These are phyloP conservation scores for Aspergillus texensis DNA, from an alignment of 2,329 filamentous ascomycete genomes.

Conservation along the genomic window DNA sequence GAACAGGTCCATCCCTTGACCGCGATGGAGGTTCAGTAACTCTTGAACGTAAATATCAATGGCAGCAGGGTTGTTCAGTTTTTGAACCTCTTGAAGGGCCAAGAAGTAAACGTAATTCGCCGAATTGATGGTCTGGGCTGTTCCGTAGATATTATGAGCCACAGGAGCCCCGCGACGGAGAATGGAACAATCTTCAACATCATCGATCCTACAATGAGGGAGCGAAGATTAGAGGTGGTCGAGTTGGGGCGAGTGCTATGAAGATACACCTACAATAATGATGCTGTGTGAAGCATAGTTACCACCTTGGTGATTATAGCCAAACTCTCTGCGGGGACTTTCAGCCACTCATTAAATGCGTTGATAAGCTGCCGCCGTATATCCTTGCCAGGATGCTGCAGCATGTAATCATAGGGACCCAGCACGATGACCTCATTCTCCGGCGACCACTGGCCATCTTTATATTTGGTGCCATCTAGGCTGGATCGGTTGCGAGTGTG, in stretches of 20 bases:
- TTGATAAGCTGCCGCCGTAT: slow-evolving; percentile 48
- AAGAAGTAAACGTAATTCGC: slow-evolving; percentile 54
- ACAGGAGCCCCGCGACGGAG: slow-evolving; percentile 52
- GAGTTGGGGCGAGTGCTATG: background rate
- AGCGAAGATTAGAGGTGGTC: background rate
- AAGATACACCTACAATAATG: slow-evolving; percentile 40
- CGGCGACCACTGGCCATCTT: slow-evolving; percentile 39
- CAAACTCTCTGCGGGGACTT: slow-evolving; percentile 45
- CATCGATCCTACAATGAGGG: slow-evolving; percentile 44
- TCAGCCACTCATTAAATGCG: slow-evolving; percentile 49
- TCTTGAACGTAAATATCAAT: slow-evolving; percentile 50
- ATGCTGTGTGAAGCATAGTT: slow-evolving; percentile 50
- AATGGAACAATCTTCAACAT: slow-evolving; percentile 53
- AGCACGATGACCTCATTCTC: slow-evolving; percentile 48
- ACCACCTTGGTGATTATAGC: slow-evolving; percentile 47
- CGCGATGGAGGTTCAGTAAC: slow-evolving; percentile 50
- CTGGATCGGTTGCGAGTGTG: slow-evolving; percentile 42
- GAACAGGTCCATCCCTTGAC: slow-evolving; percentile 53
- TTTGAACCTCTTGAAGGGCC: slow-evolving; percentile 45
- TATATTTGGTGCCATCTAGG: slow-evolving; percentile 42
- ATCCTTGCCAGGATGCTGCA: slow-evolving; percentile 49
- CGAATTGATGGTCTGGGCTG: slow-evolving; percentile 55
- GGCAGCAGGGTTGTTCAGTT: slow-evolving; percentile 42
- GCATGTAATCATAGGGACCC: slow-evolving; percentile 50
- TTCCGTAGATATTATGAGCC: slow-evolving; percentile 54